Conservation (phyloP, 177 flowering plant species). For the Vitis hybrid region DNA sequence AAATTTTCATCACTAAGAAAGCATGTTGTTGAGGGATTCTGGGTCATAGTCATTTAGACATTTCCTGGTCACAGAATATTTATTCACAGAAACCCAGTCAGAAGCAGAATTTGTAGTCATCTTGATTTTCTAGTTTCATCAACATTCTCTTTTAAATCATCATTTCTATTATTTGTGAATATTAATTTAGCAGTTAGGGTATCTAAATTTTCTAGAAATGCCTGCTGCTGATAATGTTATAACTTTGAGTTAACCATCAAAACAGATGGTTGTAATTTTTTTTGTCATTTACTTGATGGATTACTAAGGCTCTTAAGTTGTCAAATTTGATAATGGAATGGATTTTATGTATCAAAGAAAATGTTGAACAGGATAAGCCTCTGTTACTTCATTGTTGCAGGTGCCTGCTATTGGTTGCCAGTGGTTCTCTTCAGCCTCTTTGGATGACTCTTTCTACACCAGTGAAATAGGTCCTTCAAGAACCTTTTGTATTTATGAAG, state of each 20-base stretch:
- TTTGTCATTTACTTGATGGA: neutral
- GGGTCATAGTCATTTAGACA: too few relatives aligned
- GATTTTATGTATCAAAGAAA: neutral
- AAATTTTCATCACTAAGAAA: too few relatives aligned
- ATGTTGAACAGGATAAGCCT: neutral
- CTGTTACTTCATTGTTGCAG: slow-evolving; percentile 30
- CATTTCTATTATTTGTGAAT: neutral
- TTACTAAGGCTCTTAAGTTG: too few relatives aligned
- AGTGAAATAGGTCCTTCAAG: slow-evolving; percentile 73
- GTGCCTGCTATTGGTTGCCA: slow-evolving; percentile 79
- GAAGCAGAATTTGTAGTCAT: neutral
- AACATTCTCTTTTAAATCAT: neutral
- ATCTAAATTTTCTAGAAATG: neutral
- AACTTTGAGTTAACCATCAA: too few relatives aligned
- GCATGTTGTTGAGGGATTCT: too few relatives aligned
- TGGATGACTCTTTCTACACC: slow-evolving; percentile 45
- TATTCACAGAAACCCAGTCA: too few relatives aligned
- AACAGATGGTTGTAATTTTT: neutral
- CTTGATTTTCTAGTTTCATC: neutral
- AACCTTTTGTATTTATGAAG: slow-evolving; percentile 92
- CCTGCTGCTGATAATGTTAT: neutral
- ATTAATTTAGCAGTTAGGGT: neutral
- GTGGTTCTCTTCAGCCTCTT: slow-evolving; percentile 63
- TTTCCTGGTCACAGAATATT: too few relatives aligned
- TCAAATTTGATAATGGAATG: too few relatives aligned